Evolutionary conservation across 192 early-diverging fungal species (phyloP), one percentile per base, ranked within the genome.

Genomic region (Entomortierella beljakovae): DNA sequence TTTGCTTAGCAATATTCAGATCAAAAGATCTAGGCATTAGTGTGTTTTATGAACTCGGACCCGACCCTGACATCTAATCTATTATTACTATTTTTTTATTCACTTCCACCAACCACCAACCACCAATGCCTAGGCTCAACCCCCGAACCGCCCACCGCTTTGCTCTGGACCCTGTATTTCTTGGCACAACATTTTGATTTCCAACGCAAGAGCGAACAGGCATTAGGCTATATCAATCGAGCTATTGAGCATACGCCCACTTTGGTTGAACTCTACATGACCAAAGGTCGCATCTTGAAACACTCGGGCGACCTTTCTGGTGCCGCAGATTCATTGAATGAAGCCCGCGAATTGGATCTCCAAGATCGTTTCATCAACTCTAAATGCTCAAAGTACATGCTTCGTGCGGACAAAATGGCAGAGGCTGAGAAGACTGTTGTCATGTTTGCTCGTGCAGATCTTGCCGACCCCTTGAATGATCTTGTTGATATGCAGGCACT

Each of bases 281-380:
- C 93, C 53, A 95, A 96, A 83, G 98, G 95, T n/a, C 87, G 92
- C 64, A 95, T 99, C 50, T 83, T 94, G 64, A 99, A 99, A 90
- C 96, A 98, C 61, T 89, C 87, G 6, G 96, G 96, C 40, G 92
- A 96, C 64, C 34, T 84, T 37, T 64, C 82, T 2, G 81, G 85
- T 9, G 98, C 98, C 2, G 86, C 87, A 74, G 77, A 92, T 8
- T 85, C 87, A 0, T 92, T 98, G 90, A 93, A 97, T 71, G 88
- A 92, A 70, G 96, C 88, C 23, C 91, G 98, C 31, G 90, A 94
- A 64, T 69, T 95, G 68, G 98, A 99, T 82, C 81, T 97, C 52
- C 93, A 95, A 80, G 98, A 99, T 84, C 89, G 98, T n/a, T 98
- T 92, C 65, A 89, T 98, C 84, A 99, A 98, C 85, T 90, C 94